Base-by-base conservation (phyloP, 2,329 filamentous ascomycete species). In the Amauroascus verrucosus region DNA sequence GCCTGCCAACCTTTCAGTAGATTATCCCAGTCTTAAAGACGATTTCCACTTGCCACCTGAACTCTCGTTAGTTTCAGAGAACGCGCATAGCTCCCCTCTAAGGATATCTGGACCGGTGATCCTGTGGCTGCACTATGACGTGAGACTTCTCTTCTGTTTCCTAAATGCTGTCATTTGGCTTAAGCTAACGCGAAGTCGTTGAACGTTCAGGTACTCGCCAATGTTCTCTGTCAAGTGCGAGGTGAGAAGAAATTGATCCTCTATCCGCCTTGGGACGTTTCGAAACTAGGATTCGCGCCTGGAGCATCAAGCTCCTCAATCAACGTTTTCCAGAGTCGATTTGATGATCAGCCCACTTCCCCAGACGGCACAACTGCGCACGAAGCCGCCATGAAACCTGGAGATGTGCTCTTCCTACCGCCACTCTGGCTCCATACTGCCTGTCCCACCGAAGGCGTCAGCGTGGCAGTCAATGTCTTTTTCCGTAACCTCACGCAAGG, bases 121-220 rank as follows among this genome's bases (percentile, higher is more conserved):
- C 38, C 86, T 95, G 80, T 95, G 90, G 89, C 75, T 95, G 30
- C 88, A 94, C 68, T 94, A 93, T 71, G 87, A 94, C 69, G 83
- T 85, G 56, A 63, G 65, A 60, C 14, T 53, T 47, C 41, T n/a
- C 6, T 32, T 37, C 14, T 50, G 8, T 43, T 46, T 38, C 5
- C n/a, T 30, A 6, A 13, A n/a, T n/a, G n/a, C n/a, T 41, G 7
- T 6, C 33, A 14, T 14, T 38, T 46, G 11, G 9, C 20, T 51
- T 24, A 22, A 33, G 2, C 51, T 52, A 32, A 52, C 41, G 6
- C 8, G 30, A 26, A n/a, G 14, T 14, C 26, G 43, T 16, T 13
- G 44, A 47, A 44, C 47, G 44, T 58, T 47, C 54, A 86, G 79
- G 87, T 93, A 14, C 89, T 94, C 78, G 86, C 88, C 48, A 95